These are phyloP conservation scores for Microbotryomycetes sp. DNA, from an alignment of 1,284 basidiomycete species.

Conservation along the genomic window DNA sequence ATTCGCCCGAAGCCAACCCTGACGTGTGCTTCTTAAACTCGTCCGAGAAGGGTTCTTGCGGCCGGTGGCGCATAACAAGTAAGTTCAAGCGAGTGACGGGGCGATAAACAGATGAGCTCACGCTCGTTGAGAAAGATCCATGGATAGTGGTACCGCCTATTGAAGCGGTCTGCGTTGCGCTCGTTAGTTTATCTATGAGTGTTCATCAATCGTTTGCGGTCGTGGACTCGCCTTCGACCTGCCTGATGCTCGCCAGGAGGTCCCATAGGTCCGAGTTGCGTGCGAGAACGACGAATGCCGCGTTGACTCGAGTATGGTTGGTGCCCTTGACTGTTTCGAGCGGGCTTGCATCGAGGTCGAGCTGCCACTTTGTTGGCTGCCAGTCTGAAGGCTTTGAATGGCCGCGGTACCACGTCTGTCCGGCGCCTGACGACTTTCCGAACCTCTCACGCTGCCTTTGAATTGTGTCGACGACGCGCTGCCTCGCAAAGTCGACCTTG, in stretches of 20 bases:
- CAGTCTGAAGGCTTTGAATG: not conserved
- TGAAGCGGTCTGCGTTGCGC: constrained; percentile 9
- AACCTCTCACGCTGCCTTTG: not conserved
- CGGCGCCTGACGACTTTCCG: not conserved
- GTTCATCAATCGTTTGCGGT: not conserved
- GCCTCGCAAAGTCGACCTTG: not conserved
- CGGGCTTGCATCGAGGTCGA: not conserved
- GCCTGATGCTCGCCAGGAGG: constrained; percentile 47
- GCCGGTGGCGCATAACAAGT: constrained; percentile 28
- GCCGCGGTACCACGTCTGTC: not conserved
- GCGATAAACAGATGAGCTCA: constrained; percentile 40
- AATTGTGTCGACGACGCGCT: not conserved
- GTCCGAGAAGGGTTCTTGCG: constrained; percentile 54
- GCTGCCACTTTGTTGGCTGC: not conserved
- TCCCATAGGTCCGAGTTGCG: constrained; percentile 71
- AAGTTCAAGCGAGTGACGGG: constrained; percentile 37
- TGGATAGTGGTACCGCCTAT: constrained; percentile 37
- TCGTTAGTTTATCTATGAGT: too few relatives aligned
- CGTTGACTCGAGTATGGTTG: constrained; percentile 47
- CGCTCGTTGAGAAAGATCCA: constrained; percentile 43
- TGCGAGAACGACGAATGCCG: constrained; percentile 76
- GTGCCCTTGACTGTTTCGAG: not conserved
- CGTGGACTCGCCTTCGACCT: constrained; percentile 16
- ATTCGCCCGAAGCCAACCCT: constrained; percentile 25
- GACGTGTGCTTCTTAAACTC: constrained; percentile 56